A percentile compares a stretch with the other conserved stretches of the same genome.
phyloP scores from a whole-genome alignment of 176 grass and related monocot genomes.

The Secale cereale region DNA sequence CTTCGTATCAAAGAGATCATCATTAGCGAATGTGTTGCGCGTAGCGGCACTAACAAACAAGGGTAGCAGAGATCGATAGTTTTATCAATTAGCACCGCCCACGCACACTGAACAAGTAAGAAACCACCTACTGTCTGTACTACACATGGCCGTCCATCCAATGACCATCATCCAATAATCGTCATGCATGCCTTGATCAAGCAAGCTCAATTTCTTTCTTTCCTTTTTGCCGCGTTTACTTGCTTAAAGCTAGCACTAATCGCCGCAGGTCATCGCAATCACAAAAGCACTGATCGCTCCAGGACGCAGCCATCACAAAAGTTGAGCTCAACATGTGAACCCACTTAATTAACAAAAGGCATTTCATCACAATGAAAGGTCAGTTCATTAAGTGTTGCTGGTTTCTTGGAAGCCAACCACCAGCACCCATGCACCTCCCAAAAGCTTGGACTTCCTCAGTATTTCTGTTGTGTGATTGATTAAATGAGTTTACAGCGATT shows the following conservation, averaged over 20 bases:
- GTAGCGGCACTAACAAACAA: neutral
- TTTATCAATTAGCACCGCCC: neutral
- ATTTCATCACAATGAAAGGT: neutral
- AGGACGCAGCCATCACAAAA: slow-evolving; percentile 26
- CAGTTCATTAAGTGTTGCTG: neutral
- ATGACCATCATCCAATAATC: neutral
- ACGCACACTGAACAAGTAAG: neutral
- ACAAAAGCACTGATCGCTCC: neutral
- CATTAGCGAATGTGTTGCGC: neutral
- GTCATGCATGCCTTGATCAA: neutral
- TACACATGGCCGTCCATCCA: neutral
- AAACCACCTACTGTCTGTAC: neutral
- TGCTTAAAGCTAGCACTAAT: neutral
- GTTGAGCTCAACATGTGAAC: slow-evolving; percentile 25
- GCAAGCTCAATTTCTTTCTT: neutral
- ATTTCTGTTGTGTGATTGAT: neutral
- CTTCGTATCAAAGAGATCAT: too few species aligned
- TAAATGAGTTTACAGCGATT: neutral
- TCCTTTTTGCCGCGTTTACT: neutral
- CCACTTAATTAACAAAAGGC: neutral
- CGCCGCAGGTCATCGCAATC: slow-evolving; percentile 2
- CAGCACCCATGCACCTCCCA: neutral
- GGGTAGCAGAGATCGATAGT: neutral
- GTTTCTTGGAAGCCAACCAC: slow-evolving; percentile 43
- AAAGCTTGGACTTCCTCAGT: slow-evolving; percentile 16